Base-by-base conservation (phyloP, 495 filamentous ascomycete species). In the Halenospora varia region DNA sequence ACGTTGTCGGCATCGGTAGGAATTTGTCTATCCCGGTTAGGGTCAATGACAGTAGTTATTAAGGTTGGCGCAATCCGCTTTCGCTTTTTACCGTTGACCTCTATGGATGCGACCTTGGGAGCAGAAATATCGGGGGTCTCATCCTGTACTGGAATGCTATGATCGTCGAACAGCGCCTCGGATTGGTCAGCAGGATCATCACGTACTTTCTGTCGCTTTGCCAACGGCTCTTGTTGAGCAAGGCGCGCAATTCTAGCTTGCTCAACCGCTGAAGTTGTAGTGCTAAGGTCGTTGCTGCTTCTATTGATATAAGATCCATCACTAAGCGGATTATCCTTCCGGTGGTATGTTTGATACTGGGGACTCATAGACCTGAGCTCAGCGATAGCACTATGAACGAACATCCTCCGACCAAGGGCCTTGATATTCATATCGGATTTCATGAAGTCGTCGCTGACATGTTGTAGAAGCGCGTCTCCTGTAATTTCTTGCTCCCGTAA, bases 401-500 rank as follows among this genome's bases (percentile, higher is more conserved):
- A 73, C 42, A 66, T 68, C 20, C 76, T 70, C 48, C 76, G 72
- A 2, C 77, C 78, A 13, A 82, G 60, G 15, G 70, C 63, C 47
- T 60, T 77, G 20, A 87, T 59, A 0, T 76, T 76, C 20, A 84
- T 64, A 3, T 84, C 80, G 48, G 79, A 68, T 13, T 71, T 75
- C 29, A 86, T 59, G 19, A 70, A 60, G 2, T 61, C 39, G 3
- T 71, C 66, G 48, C 79, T 72, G 1, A 86, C 68, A 57, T 75
- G 66, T 2, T 71, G 62, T 1, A 94, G 70, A 0, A 95, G 73
- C 0, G 80, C 75, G 26, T 77, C 67, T 4, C 90, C 90, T 49
- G 80, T 80, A 2, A 92, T 72, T 2, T 76, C 73, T 50, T 87
- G 75, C 0, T 85, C 75, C 2, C 79, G 75, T 3, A 95, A 71